Conservation (phyloP, 2,329 filamentous ascomycete genomes). For the Xylaria multiplex region DNA sequence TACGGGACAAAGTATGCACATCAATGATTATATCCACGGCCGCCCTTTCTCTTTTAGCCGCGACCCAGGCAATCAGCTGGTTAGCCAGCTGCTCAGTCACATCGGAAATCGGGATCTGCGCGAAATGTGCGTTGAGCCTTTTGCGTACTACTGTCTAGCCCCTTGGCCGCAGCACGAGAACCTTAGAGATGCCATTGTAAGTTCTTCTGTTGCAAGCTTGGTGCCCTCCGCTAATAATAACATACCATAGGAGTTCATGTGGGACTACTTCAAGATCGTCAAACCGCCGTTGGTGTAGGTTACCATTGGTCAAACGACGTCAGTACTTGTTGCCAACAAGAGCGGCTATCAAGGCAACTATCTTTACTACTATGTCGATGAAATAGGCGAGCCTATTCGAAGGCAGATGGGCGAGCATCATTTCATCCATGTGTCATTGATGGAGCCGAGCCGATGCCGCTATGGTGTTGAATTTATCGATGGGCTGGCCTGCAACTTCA, state of each 20-base stretch:
- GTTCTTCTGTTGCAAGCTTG: background rate
- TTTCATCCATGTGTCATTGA: slow-evolving; percentile 18
- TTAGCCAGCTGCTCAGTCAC: background rate
- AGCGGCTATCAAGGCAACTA: background rate
- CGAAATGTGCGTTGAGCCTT: slow-evolving; percentile 2
- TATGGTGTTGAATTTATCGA: slow-evolving; percentile 1
- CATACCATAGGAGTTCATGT: slow-evolving; percentile 10
- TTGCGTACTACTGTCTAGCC: slow-evolving; percentile 18
- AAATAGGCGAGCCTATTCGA: slow-evolving; percentile 3
- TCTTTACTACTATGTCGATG: background rate
- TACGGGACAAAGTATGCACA: slow-evolving; percentile 11
- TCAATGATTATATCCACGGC: slow-evolving; percentile 5
- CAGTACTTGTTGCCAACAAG: background rate
- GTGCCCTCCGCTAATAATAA: background rate
- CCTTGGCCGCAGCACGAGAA: slow-evolving; percentile 7
- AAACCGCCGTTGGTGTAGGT: slow-evolving; percentile 27
- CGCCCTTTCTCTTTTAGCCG: slow-evolving; percentile 6
- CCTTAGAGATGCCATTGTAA: background rate
- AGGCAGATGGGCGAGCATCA: background rate
- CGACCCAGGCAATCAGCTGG: background rate
- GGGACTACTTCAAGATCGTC: slow-evolving; percentile 21
- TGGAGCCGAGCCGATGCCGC: slow-evolving; percentile 19
- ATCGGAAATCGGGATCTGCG: background rate
- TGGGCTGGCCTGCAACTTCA: slow-evolving; percentile 7
- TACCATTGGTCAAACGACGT: slow-evolving; percentile 20